Base-by-base conservation (phyloP, 192 early-diverging fungal species). In the Oehlia diaphana region DNA sequence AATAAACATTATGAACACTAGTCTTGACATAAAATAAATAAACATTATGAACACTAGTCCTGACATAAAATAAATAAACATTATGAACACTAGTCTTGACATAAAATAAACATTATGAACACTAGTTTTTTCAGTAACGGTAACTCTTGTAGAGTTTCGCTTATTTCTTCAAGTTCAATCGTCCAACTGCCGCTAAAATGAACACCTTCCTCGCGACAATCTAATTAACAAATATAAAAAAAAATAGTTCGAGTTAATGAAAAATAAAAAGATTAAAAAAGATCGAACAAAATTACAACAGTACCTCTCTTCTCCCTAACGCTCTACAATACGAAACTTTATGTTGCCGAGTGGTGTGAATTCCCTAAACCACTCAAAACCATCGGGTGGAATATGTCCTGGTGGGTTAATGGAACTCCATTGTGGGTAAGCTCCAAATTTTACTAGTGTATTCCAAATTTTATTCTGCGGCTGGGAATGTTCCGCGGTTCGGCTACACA, bases 321-420 rank as follows among this genome's bases (percentile, higher is more conserved):
- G 69, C 7, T 71, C 69, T 37, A 71, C 21, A 4, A 71, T 39
- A 28, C 69, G 69, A 4, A 37, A 71, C 9, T 71, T 71, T 13
- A 42, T 71, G 69, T 42, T 42, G 21, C 69, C 42, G 7, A 4
- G 21, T 37, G 69, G 39, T 7, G 69, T 42, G 37, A 71, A n/a
- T 42, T 71, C 69, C 21, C 69, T 31, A 42, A 71, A 71, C 69
- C 69, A 71, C 39, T 71, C 69, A 47, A 71, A 71, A 21, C 69
- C 69, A n/a, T 71, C 69, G 28, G 69, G 33, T 37, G 69, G 69
- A 19, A 71, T 71, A 42, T 71, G 69, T 3, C 69, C 69, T 14
- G 28, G 69, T 33, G 37, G 37, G 21, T 42, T 71, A 28, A 12
- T 71, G 28, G 69, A 71, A 4, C 69, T 31, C 69, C 69, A 71